These are phyloP conservation scores for Pseudocercospora fuligena DNA, from an alignment of 2,329 filamentous ascomycete genomes.

Conservation along the genomic window DNA sequence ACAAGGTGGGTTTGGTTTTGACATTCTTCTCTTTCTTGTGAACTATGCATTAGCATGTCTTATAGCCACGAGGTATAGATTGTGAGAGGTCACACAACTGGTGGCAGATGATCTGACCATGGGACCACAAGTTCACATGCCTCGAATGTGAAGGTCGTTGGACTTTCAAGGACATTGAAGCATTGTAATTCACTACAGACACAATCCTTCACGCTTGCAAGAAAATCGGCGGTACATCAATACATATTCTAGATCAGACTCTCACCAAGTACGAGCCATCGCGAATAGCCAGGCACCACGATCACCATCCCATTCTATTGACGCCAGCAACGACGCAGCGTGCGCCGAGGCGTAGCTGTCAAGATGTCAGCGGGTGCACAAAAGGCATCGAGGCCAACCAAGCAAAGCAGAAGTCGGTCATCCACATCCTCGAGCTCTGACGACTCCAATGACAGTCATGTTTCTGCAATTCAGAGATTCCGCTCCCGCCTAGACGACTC, in stretches of 20 bases:
- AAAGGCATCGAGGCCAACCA: not conserved
- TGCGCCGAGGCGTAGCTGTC: not conserved
- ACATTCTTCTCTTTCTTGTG: not conserved
- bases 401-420: not conserved
- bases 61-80: not conserved
- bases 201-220: not conserved
- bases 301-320: not conserved
- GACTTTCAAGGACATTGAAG: not conserved
- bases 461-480: not conserved
- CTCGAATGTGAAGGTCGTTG: not conserved
- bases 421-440: not conserved
- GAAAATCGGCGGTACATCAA: not conserved
- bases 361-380: not conserved
- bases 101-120: slow-evolving; percentile 8
- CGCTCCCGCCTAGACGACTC: not conserved
- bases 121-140: not conserved
- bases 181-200: not conserved
- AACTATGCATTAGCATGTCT: not conserved
- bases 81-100: not conserved
- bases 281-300: not conserved
- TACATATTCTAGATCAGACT: not conserved
- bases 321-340: too few relatives aligned
- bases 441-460: not conserved
- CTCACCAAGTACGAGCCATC: not conserved
- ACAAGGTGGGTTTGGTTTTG: not conserved